phyloP scores from a whole-genome alignment of 805 yeast genomes.

The Yarrowia osloensis region DNA sequence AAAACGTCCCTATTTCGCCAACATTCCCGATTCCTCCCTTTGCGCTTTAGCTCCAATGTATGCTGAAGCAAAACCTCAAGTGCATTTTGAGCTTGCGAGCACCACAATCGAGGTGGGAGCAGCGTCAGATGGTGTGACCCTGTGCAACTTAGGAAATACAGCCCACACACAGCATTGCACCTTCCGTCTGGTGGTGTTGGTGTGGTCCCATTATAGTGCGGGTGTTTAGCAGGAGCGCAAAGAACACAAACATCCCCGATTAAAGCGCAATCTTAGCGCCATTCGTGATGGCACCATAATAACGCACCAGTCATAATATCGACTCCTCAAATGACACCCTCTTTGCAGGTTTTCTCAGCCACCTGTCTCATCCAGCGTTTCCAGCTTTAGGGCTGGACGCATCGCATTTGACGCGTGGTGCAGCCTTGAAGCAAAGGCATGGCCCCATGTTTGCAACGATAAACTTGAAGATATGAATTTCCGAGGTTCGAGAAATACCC shows the following conservation, averaged over 20 bases:
- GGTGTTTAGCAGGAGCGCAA: not conserved
- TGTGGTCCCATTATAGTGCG: not conserved
- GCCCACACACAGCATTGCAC: not conserved
- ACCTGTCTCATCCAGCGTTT: not conserved
- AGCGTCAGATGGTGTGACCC: slow-evolving; percentile 14
- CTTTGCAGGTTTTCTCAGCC: not conserved
- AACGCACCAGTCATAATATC: not conserved
- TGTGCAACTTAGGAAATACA: not conserved
- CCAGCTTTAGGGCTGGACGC: not conserved
- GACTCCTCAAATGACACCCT: not conserved
- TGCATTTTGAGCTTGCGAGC: not conserved
- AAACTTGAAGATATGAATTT: not conserved
- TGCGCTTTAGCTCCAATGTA: slow-evolving; percentile 6
- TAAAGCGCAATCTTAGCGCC: not conserved
- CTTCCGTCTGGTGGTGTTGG: not conserved
- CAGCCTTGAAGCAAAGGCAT: slow-evolving; percentile 5
- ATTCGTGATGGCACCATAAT: not conserved
- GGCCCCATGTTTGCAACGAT: not conserved
- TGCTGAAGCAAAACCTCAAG: slow-evolving; percentile 8
- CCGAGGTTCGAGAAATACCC: slow-evolving; percentile 1
- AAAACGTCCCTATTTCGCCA: not conserved
- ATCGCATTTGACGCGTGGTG: slow-evolving; percentile 17
- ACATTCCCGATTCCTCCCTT: not conserved
- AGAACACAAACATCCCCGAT: not conserved
- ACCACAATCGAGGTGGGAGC: too few species aligned